phyloP scores from a whole-genome alignment of 495 filamentous ascomycete species.

The Daldinia concentrica region DNA sequence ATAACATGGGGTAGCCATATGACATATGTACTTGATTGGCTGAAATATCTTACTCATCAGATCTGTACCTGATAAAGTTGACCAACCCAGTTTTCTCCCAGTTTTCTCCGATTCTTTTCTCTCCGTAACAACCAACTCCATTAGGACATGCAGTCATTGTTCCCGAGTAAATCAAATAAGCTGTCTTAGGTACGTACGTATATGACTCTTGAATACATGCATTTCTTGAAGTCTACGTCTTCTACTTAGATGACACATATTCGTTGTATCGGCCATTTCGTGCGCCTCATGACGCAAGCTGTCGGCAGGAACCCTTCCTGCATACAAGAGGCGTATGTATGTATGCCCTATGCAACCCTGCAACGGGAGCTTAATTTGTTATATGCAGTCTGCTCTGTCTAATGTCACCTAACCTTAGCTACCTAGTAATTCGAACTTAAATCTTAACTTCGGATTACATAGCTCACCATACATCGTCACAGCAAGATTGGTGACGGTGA shows the following conservation, averaged over 20 bases:
- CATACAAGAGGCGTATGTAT: slow-evolving; percentile 13
- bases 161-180: neutral
- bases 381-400: slow-evolving; percentile 8
- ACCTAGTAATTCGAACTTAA: neutral
- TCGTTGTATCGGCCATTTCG: slow-evolving; percentile 2
- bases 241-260: neutral
- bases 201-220: neutral
- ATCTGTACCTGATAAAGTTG: neutral
- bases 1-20: neutral
- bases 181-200: neutral
- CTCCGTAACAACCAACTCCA: neutral
- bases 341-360: slow-evolving; percentile 19
- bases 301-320: slow-evolving; percentile 16
- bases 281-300: slow-evolving; percentile 32
- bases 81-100: too few relatives aligned
- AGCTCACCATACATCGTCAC: neutral
- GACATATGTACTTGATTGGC: slow-evolving; percentile 5
- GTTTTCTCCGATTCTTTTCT: neutral
- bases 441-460: neutral
- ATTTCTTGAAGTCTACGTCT: neutral
- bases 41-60: neutral
- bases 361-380: slow-evolving; percentile 3
- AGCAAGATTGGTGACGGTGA: neutral
- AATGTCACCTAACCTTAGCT: slow-evolving; percentile 1
- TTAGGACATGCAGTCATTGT: neutral